These are phyloP conservation scores for Leccinum boreale DNA, from an alignment of 768 basidiomycete species.

Conservation along the genomic window DNA sequence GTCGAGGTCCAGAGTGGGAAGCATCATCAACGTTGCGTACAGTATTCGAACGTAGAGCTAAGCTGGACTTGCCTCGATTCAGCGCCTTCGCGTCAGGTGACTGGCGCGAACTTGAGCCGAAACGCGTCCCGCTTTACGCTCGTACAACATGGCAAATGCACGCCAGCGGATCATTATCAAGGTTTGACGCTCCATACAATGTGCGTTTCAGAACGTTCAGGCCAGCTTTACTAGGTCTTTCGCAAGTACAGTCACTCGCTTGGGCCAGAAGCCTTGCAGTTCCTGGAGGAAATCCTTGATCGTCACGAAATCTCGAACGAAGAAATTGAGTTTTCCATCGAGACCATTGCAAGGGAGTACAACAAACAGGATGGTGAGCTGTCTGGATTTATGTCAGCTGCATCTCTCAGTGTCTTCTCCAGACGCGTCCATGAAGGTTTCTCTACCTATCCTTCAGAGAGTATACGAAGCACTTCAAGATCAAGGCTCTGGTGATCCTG, in stretches of 20 bases:
- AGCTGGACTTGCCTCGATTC: slow-evolving; percentile 12
- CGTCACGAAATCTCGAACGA: slow-evolving; percentile 67
- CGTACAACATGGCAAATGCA: slow-evolving; percentile 32
- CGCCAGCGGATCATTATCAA: slow-evolving; percentile 45
- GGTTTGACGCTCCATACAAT: slow-evolving; percentile 21
- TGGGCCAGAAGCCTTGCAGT: slow-evolving; percentile 70
- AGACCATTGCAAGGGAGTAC: slow-evolving; percentile 81
- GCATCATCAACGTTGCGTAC: slow-evolving; percentile 39
- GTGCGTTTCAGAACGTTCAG: background rate
- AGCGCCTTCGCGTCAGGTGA: slow-evolving; percentile 8
- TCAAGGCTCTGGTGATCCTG: slow-evolving; percentile 44
- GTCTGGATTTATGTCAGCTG: slow-evolving; percentile 6
- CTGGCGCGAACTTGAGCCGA: background rate
- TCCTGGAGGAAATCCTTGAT: slow-evolving; percentile 69
- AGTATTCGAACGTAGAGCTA: background rate
- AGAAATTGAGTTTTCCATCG: slow-evolving; percentile 71
- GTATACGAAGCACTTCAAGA: slow-evolving; percentile 76
- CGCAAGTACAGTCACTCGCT: slow-evolving; percentile 87
- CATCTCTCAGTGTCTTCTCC: slow-evolving; percentile 1
- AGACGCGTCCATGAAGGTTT: slow-evolving; percentile 86
- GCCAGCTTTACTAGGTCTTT: slow-evolving; percentile 54
- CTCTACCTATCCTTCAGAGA: slow-evolving; percentile 58
- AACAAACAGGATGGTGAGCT: slow-evolving; percentile 79
- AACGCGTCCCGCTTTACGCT: background rate
- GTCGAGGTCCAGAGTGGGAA: slow-evolving; percentile 70